Evolutionary conservation across 78 protist species (phyloP), one percentile per base, ranked within the genome.

Genomic region (slime mould (Dictyostelium discoideum)): DNA sequence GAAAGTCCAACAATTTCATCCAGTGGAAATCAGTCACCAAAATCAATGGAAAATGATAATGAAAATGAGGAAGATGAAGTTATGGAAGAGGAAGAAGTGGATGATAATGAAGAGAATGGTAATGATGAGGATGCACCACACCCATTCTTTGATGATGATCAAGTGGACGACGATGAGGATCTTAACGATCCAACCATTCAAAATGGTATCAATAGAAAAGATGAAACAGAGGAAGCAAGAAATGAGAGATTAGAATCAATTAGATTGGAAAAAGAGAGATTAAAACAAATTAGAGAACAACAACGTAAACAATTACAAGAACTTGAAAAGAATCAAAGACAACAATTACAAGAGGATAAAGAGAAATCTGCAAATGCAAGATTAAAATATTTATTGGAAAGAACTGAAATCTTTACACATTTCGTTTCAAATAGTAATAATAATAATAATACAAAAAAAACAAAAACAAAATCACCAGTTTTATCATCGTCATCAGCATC

Each of bases 311-410:
- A 82, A 60, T 72, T 85, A 14, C 24, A 63, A 50, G 96, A 85
- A 39, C 18, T 87, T 22, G 85, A 81, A 65, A 73, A 72, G 8
- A 65, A 81, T 26, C 94, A 82, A 65, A 63, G 77, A n/a, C 85
- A 85, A 24, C 93, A 86, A 65, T 79, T 84, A 7, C 54, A 57
- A 54, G 85, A 63, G 3, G 88, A 81, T 88, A 60, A 86, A 69
- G 97, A 86, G 20, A 79, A 79, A 37, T 85, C 97, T 7, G 74
- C 84, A 18, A 85, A 84, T 20, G 97, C 84, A 24, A 85, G 97
- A 32, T 82, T 94, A 29, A 86, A 94, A 72, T 94, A 78, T 50
- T 85, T 94, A 9, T 85, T 94, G 85, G 93, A 94, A 67, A n/a
- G 90, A 54, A 86, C 97, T 18, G 92, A 85, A 37, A 88, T 94